A percentile compares a stretch with the other conserved stretches of the same genome.
These are phyloP conservation scores for Cytospora chrysosperma DNA, from an alignment of 2,329 filamentous ascomycete species.

Conservation along the genomic window DNA sequence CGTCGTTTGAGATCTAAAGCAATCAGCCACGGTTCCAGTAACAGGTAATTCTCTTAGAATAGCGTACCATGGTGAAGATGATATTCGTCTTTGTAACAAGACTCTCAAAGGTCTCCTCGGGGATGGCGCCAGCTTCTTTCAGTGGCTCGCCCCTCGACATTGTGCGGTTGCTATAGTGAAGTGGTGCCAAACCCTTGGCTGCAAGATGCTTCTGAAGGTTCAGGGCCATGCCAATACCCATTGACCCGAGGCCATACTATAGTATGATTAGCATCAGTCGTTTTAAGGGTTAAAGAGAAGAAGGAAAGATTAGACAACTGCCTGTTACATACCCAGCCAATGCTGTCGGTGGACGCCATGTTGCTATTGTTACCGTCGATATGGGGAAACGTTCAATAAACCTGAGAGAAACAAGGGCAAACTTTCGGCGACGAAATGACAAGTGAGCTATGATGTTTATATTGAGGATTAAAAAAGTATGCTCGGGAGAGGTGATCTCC, in stretches of 20 bases:
- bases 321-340: slow-evolving; percentile 4
- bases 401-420: neutral
- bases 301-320: neutral
- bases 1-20: slow-evolving; percentile 1
- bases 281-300: too few relatives aligned
- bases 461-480: neutral
- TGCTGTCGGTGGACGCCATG: neutral
- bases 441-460: neutral
- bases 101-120: slow-evolving; percentile 26
- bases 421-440: neutral
- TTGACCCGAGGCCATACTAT: slow-evolving; percentile 45
- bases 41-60: neutral
- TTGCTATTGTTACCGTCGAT: neutral
- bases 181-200: slow-evolving; percentile 24
- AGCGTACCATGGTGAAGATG: slow-evolving; percentile 31
- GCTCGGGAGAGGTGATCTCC: too few relatives aligned
- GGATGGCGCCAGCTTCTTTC: slow-evolving; percentile 30
- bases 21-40: neutral
- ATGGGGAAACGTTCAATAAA: neutral
- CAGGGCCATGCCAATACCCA: slow-evolving; percentile 49
- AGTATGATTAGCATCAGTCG: neutral
- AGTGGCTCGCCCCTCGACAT: slow-evolving; percentile 41
- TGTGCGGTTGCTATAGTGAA: slow-evolving; percentile 47
- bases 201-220: slow-evolving; percentile 46
- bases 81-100: slow-evolving; percentile 36